Evolutionary conservation across 1,284 basidiomycete genomes (phyloP).

Genomic region (Cutaneotrichosporon spelunceum): DNA sequence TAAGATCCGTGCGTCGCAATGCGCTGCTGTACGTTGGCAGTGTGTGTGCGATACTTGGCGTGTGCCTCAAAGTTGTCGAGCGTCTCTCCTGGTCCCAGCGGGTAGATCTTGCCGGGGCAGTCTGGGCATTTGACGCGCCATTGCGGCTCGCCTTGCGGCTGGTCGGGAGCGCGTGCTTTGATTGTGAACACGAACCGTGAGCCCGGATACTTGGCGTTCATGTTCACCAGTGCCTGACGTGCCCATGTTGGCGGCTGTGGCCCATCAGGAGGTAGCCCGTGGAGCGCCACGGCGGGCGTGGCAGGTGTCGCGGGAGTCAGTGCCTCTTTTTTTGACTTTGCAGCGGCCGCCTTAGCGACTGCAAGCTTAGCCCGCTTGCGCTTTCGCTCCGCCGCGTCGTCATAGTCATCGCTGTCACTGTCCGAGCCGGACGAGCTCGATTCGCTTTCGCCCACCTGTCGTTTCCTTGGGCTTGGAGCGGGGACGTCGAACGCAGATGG

Average conservation of each 20-base stretch:
- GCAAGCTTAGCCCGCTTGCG: slow-evolving; percentile 15
- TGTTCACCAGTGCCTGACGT: slow-evolving; percentile 59
- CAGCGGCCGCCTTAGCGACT: slow-evolving; percentile 9
- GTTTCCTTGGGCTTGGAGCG: neutral
- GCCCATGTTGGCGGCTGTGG: slow-evolving; percentile 67
- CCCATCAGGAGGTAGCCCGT: neutral
- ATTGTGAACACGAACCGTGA: slow-evolving; percentile 78
- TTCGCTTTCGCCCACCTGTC: slow-evolving; percentile 27
- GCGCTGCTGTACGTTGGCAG: slow-evolving; percentile 57
- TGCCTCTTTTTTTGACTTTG: neutral
- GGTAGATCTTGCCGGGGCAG: slow-evolving; percentile 78
- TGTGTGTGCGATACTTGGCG: slow-evolving; percentile 70
- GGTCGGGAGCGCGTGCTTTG: slow-evolving; percentile 53
- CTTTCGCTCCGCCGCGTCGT: slow-evolving; percentile 17
- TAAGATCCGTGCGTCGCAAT: neutral
- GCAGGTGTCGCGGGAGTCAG: slow-evolving; percentile 13
- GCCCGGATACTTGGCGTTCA: slow-evolving; percentile 71
- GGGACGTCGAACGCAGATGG: slow-evolving; percentile 21
- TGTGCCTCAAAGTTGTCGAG: slow-evolving; percentile 91
- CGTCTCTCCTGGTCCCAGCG: slow-evolving; percentile 83
- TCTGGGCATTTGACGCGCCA: slow-evolving; percentile 94
- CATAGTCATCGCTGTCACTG: slow-evolving; percentile 22
- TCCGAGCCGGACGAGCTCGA: slow-evolving; percentile 30
- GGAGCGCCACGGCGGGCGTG: slow-evolving; percentile 3
- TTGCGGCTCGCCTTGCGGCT: slow-evolving; percentile 59